Evolutionary conservation across 371 early-diverging fungal genomes (phyloP).

Genomic region (Neoconidiobolus thromboides): DNA sequence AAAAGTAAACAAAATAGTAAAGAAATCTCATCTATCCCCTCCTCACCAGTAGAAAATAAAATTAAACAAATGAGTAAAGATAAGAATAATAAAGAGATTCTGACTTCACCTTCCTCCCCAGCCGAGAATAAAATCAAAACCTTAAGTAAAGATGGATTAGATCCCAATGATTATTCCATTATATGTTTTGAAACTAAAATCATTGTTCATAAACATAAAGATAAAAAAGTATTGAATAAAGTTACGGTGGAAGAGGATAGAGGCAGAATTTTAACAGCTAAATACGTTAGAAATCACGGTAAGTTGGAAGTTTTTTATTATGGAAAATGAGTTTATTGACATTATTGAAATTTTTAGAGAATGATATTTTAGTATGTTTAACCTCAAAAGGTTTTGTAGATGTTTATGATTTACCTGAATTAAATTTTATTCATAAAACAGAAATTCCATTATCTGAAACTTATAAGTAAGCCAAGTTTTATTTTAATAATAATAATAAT

Average conservation of each 20-base stretch:
- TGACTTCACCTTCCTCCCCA: too few relatives aligned
- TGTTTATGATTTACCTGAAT: not conserved
- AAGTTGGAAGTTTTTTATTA: not conserved
- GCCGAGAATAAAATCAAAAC: not conserved
- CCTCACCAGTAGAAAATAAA: too few relatives aligned
- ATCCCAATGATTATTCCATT: not conserved
- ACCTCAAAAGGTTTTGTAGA: not conserved
- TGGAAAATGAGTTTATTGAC: not conserved
- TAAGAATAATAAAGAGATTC: too few relatives aligned
- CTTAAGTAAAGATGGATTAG: not conserved
- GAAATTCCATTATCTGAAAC: not conserved
- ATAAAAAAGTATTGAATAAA: not conserved
- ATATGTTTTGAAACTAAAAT: not conserved
- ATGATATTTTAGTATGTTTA: not conserved
- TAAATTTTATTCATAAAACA: not conserved
- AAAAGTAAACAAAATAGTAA: too few relatives aligned
- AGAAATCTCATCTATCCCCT: too few relatives aligned
- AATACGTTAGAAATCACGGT: not conserved
- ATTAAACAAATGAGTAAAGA: too few relatives aligned
- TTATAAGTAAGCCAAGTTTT: not conserved
- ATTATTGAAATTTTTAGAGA: not conserved
- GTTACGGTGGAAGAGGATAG: not conserved
- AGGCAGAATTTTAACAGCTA: not conserved
- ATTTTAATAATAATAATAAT: not conserved
- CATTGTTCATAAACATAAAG: not conserved